Evolutionary conservation across 768 basidiomycete genomes (phyloP), one percentile per base, ranked within the genome.

Genomic region (Solioccasus polychromus): DNA sequence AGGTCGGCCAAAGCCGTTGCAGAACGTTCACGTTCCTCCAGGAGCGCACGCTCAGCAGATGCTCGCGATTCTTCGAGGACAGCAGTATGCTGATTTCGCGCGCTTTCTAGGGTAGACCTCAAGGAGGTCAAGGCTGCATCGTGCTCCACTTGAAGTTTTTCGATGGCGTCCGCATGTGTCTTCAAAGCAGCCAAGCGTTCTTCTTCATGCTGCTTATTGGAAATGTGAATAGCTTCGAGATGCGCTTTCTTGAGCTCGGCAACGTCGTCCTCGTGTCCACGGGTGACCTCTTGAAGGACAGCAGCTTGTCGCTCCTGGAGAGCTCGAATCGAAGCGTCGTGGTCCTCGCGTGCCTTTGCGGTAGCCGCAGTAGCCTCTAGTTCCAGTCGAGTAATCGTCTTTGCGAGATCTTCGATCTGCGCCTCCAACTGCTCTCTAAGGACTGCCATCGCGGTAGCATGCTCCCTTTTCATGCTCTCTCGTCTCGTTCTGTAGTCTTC

Each of bases 371-470:
- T 61, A 58, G 66, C 45, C 76, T 76, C 39, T 74, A 73, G 62
- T 74, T 74, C 58, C 68, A 71, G 75, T 76, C 43, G 77, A 61
- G 25, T 83, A 42, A 18, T 69, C 39, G 22, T 73, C 73, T 47
- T 82, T 70, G 58, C 88, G 79, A 85, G 70, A 32, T 77, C 76
- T 55, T 85, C 81, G 37, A 82, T 64, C 54, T 80, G 78, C 6
- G 74, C 64, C 44, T 68, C 63, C 34, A 62, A 68, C 52, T 68
- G 62, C 39, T 65, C 59, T 39, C 53, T 65, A 39, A 61, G 40
- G 28, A 62, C 43, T 5, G 63, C 65, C 40, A 68, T 39, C 17
- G 62, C 54, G 18, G 61, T 61, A 5, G 63, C 35, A 35, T 75
- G 72, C 43, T 75, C 69, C 19, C 52, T 48, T 35, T 68, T 64